These are phyloP conservation scores for Datura wrightii DNA, from an alignment of 257 asterid species.

Conservation along the genomic window DNA sequence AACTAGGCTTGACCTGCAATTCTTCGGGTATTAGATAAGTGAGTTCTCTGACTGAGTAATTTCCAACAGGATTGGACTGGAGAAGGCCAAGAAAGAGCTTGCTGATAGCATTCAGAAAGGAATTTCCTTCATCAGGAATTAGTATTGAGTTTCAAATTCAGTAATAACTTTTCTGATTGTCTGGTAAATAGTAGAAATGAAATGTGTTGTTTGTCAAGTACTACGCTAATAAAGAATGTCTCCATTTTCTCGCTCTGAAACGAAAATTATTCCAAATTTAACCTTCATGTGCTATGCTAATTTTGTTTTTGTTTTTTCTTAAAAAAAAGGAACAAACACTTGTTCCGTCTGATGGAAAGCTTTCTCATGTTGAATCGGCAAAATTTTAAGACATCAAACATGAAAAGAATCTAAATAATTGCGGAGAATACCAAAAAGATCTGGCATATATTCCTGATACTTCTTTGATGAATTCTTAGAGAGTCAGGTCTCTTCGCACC, in stretches of 20 bases:
- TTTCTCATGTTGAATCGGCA: not conserved
- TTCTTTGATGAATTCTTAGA: conserved; percentile 11
- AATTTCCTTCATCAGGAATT: conserved; percentile 67
- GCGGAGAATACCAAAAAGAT: conserved; percentile 7
- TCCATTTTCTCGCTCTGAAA: not conserved
- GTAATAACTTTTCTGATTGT: conserved; percentile 1
- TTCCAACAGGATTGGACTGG: conserved; percentile 75
- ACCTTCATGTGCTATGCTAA: not conserved
- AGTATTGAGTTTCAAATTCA: conserved; percentile 23
- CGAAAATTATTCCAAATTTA: not conserved
- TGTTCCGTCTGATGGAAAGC: not conserved
- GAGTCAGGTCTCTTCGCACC: not conserved
- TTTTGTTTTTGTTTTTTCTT: not conserved
- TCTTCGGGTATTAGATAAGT: not conserved
- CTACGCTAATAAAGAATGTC: not conserved
- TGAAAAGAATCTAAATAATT: not conserved
- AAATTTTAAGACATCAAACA: not conserved
- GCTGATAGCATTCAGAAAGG: conserved; percentile 93
- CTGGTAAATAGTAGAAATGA: conserved; percentile 26
- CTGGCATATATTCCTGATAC: conserved; percentile 32
- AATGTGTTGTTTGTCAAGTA: not conserved
- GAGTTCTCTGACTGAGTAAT: not conserved
- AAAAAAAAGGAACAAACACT: not conserved
- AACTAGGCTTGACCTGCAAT: not conserved
- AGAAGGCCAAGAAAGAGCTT: conserved; percentile 90